These are phyloP conservation scores for Annona squamosa DNA, from an alignment of 164 flowering plant species.

Conservation along the genomic window DNA sequence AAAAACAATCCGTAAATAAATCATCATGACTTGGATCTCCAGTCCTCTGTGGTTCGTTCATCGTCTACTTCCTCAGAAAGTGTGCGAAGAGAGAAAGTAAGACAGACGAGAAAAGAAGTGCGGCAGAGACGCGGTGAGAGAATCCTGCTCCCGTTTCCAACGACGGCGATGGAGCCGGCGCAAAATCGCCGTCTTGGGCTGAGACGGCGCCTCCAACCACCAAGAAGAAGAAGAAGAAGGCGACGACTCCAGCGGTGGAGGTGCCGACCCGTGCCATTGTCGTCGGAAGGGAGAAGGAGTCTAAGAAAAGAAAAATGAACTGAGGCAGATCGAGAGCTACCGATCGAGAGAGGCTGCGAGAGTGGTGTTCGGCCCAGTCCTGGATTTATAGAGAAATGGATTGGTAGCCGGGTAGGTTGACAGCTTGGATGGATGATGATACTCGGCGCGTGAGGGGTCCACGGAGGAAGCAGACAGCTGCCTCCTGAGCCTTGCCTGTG, in stretches of 20 bases:
- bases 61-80: too few species aligned
- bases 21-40: too few species aligned
- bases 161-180: conserved; percentile 2
- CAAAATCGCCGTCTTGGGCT: conserved; percentile 3
- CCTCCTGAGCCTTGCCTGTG: too few species aligned
- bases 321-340: neutral
- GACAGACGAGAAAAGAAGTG: neutral
- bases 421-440: too few species aligned
- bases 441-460: too few species aligned
- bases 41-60: too few species aligned
- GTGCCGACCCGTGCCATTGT: neutral
- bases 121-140: neutral
- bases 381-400: too few species aligned
- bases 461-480: too few species aligned
- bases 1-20: too few species aligned
- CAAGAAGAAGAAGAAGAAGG: neutral
- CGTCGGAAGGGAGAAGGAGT: neutral
- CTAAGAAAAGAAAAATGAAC: neutral
- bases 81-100: neutral
- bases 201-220: neutral
- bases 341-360: too few species aligned
- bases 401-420: too few species aligned
- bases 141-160: conserved; percentile 6
- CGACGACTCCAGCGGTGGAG: neutral
- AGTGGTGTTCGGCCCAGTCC: too few species aligned